Evolutionary conservation across 1,284 basidiomycete species (phyloP), one percentile per base, ranked within the genome.

Genomic region (Anthracocystis panici-leucophaei): DNA sequence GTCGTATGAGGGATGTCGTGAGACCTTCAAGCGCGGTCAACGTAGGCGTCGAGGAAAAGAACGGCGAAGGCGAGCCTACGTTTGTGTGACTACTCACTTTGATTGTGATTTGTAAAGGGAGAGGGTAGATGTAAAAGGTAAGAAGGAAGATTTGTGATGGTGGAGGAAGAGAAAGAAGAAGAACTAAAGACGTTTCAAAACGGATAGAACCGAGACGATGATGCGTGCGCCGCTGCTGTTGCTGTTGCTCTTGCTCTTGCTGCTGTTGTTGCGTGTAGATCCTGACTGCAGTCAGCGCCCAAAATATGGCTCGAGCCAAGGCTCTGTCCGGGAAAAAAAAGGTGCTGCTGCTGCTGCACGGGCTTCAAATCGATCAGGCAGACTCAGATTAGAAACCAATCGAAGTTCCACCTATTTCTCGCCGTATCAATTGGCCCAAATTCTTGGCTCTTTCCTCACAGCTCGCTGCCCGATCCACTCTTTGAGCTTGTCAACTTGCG

Each of bases 321-420:
- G 40, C 20, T 41, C 16, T 41, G 35, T 10, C 44, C n/a, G n/a
- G 20, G 21, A 14, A 51, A 64, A 57, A 69, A 57, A 64, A 60
- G 50, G n/a, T 46, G 3, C 50, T 12, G 11, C 29, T 38, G 16
- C 25, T 27, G 35, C 56, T 49, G 59, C 66, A 64, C 61, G 60
- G 66, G 44, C 66, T 35, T 42, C 52, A 57, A 61, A 70, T 70
- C 62, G 62, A 70, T 70, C 57, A 60, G 44, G 48, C 46, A 51
- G 46, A 27, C 27, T 31, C 10, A 21, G n/a, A 64, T 64, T 60
- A 40, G 67, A 53, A 64, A 46, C 56, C 52, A 46, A 69, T 63
- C 66, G 60, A 66, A 60, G 40, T 42, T 53, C 31, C 51, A 27
- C 9, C 35, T 40, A 23, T 18, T 21, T 23, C 29, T 54, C 27